Evolutionary conservation across 179 eudicot species (phyloP).

Genomic region (Patellifolia procumbens): DNA sequence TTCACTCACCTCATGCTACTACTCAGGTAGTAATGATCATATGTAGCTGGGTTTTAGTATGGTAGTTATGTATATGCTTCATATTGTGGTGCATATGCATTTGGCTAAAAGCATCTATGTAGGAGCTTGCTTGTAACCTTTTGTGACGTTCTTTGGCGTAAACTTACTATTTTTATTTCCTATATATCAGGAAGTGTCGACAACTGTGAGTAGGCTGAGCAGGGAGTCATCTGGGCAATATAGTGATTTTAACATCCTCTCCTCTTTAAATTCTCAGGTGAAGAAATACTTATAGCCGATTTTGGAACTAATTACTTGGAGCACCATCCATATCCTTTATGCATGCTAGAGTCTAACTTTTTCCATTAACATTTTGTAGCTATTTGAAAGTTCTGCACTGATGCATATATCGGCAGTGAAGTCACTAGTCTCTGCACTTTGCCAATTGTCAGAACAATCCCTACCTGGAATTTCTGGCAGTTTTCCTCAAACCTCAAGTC

Average conservation of each 20-base stretch:
- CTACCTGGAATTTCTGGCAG: conserved; percentile 55
- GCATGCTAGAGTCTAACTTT: conserved; percentile 26
- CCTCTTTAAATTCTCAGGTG: conserved; percentile 97
- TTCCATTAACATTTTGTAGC: conserved; percentile 41
- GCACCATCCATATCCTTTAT: not conserved
- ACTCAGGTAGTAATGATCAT: conserved; percentile 65
- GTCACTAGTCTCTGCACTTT: conserved; percentile 91
- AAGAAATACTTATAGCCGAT: conserved; percentile 15
- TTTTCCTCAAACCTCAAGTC: conserved; percentile 63
- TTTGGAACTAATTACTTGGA: conserved; percentile 6
- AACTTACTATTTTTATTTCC: not conserved
- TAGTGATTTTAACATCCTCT: conserved; percentile 87
- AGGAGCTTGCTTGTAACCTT: conserved; percentile 12
- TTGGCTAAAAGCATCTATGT: conserved; percentile 1
- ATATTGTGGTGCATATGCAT: not conserved
- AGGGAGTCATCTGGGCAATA: conserved; percentile 89
- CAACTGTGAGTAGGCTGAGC: conserved; percentile 66
- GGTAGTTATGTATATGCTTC: conserved; percentile 4
- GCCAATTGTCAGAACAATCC: conserved; percentile 85
- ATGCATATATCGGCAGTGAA: conserved; percentile 92
- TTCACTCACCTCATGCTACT: conserved; percentile 97
- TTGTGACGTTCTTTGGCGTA: conserved; percentile 4
- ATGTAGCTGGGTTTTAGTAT: conserved; percentile 1
- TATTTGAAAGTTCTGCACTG: conserved; percentile 91
- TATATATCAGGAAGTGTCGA: conserved; percentile 75